Base-by-base conservation (phyloP, 129 eudicot genomes). In the Solidago caesia region DNA sequence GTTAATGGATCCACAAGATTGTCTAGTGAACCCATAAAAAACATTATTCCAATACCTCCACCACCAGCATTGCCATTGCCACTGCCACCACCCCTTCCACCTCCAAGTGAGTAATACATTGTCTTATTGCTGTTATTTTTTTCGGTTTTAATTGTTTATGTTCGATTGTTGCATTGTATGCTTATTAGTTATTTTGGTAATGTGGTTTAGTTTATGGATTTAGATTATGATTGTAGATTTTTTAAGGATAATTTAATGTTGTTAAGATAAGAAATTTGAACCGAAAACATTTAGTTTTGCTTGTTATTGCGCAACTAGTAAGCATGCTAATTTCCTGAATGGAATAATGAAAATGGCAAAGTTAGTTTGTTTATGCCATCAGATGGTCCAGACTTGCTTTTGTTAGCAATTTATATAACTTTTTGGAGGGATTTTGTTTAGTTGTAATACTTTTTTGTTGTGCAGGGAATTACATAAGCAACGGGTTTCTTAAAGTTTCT, bases 381-480 rank as follows among this genome's bases (percentile, higher is more conserved):
- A 33, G 39, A 33, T 33, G 39, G 39, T 33, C 39, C 39, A 33
- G 39, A 56, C 27, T 44, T 72, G 2, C 53, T 44, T 49, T 15
- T 46, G 8, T 44, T 43, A 25, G 14, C 61, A 44, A 42, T 53
- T 46, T 44, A 69, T 46, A 71, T 57, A 7, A 53, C 39, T 29
- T 71, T 47, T 81, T 44, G 62, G 8, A 29, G 68, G 45, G 66
- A 21, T 45, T 59, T 71, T 26, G 51, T 74, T 45, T 67, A 43
- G 44, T 46, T 25, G 49, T 15, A 48, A 48, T 21, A 4, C 47
- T 67, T 26, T 16, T 46, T 12, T 68, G 41, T 80, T 65, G 41
- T 90, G 72, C 91, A 94, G 99, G 99, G 86, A 85, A 87, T 73
- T 94, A 94, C 76, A 85, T 82, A 69, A 94, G 93, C 84, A 94